Evolutionary conservation across 176 grass and related monocot genomes (phyloP).

Genomic region (Phoenix dactylifera): DNA sequence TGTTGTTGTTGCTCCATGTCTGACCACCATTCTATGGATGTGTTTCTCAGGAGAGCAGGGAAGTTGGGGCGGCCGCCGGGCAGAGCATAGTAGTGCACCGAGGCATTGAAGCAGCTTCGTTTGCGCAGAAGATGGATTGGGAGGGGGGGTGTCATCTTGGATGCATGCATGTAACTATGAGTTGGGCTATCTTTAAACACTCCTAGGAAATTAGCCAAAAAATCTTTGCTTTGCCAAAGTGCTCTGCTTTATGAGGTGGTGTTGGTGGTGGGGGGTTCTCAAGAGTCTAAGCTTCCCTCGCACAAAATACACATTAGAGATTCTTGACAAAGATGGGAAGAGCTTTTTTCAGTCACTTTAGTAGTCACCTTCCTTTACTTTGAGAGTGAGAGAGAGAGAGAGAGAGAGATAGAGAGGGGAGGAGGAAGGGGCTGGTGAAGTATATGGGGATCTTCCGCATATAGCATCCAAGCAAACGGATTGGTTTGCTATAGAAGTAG

Average conservation of each 20-base stretch:
- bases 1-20: not conserved
- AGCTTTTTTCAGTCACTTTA: conserved; percentile 5
- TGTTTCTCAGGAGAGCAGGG: conserved; percentile 38
- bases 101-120: too few species aligned
- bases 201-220: conserved; percentile 1
- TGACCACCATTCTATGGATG: conserved; percentile 2
- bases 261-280: conserved; percentile 17
- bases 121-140: not conserved
- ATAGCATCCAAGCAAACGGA: conserved; percentile 15
- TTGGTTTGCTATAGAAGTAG: conserved; percentile 23
- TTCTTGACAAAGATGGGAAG: conserved; percentile 11
- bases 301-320: conserved; percentile 17
- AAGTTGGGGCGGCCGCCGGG: conserved; percentile 37
- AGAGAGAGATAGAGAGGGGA: not conserved
- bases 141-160: conserved; percentile 13
- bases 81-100: conserved; percentile 13
- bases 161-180: conserved; percentile 25
- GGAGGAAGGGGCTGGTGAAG: not conserved
- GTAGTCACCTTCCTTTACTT: too few species aligned
- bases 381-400: not conserved
- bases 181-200: conserved; percentile 34
- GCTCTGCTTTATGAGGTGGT: conserved; percentile 30
- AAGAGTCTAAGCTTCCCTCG: not conserved
- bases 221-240: conserved; percentile 35
- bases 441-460: not conserved